Conservation (phyloP, 75 land plant species). For the Larix kaempferi region DNA sequence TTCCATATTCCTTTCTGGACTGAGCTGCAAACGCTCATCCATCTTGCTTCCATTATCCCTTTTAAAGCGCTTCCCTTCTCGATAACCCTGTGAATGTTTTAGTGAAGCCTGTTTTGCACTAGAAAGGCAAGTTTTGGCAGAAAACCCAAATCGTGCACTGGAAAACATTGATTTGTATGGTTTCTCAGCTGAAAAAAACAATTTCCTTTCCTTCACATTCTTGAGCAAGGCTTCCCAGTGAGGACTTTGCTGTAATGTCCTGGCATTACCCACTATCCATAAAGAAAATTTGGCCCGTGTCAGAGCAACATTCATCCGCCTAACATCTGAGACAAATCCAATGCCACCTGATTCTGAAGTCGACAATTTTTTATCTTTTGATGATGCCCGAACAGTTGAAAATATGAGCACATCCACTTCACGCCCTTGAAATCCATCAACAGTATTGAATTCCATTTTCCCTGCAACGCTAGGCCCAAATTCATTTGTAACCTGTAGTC, state of each 20-base stretch:
- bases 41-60: not conserved
- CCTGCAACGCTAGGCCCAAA: slow-evolving; percentile 52
- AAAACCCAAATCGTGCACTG: not conserved
- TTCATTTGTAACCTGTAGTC: slow-evolving; percentile 46
- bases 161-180: slow-evolving; percentile 56
- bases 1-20: slow-evolving; percentile 2
- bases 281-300: slow-evolving; percentile 86
- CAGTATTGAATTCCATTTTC: slow-evolving; percentile 88
- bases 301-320: slow-evolving; percentile 98
- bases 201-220: slow-evolving; percentile 68
- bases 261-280: slow-evolving; percentile 92
- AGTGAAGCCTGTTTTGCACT: slow-evolving; percentile 3
- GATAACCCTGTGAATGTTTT: no score
- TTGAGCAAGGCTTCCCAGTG: slow-evolving; percentile 81
- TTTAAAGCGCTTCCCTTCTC: no score
- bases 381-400: slow-evolving; percentile 88
- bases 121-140: slow-evolving; percentile 3
- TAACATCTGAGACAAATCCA: slow-evolving; percentile 98
- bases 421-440: slow-evolving; percentile 99
- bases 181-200: slow-evolving; percentile 35
- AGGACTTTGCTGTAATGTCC: slow-evolving; percentile 52
- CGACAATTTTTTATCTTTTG: slow-evolving; percentile 9
- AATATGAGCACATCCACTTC: slow-evolving; percentile 88
- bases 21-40: not conserved
- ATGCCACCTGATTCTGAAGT: slow-evolving; percentile 33